Evolutionary conservation across 306 rosid species (phyloP).

Genomic region (Oxytropis ochrocephala): DNA sequence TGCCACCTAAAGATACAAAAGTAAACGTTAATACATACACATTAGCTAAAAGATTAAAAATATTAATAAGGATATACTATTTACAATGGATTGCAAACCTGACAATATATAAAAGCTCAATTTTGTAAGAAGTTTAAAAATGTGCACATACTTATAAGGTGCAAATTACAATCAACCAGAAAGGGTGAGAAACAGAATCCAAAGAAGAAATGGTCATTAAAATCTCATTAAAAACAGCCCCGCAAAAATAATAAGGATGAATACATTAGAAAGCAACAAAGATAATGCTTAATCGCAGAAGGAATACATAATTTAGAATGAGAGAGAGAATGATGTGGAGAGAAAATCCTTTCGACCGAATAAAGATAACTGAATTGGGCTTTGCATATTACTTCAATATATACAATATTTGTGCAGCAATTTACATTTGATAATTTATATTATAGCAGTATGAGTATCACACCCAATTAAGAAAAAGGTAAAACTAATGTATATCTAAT

Average conservation of each 20-base stretch:
- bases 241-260: not conserved
- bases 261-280: not conserved
- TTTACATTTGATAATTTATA: not conserved
- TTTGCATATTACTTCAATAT: not conserved
- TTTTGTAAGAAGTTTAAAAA: not conserved
- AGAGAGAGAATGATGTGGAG: not conserved
- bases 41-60: not conserved
- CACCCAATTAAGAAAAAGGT: not conserved
- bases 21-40: not conserved
- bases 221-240: not conserved
- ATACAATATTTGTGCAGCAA: not conserved
- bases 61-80: not conserved
- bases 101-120: not conserved
- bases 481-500: not conserved
- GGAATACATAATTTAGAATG: conserved; percentile 6
- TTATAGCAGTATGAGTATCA: not conserved
- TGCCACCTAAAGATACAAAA: conserved; percentile 46
- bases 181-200: not conserved
- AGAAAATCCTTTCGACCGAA: not conserved
- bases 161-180: not conserved
- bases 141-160: not conserved
- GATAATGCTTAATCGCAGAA: not conserved
- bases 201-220: not conserved
- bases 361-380: not conserved
- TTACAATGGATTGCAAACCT: not conserved